These are phyloP conservation scores for Biscogniauxia sp. DNA, from an alignment of 2,329 filamentous ascomycete genomes.

Conservation along the genomic window DNA sequence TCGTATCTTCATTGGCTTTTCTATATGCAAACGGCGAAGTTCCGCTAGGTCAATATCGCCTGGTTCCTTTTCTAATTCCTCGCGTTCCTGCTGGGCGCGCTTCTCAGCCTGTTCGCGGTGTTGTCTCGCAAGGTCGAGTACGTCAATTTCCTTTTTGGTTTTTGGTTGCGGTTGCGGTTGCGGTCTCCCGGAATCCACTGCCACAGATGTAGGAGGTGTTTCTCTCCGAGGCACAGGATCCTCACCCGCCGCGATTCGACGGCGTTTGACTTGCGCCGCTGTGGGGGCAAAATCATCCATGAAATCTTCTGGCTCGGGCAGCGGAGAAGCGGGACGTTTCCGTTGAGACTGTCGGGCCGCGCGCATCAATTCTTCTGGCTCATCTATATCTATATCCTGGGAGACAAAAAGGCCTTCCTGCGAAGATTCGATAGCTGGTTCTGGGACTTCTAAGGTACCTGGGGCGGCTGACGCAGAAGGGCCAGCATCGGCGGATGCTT, in stretches of 20 bases:
- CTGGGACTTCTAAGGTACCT: slow-evolving; percentile 2
- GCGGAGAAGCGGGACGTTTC: slow-evolving; percentile 46
- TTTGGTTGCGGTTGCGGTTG: slow-evolving; percentile 32
- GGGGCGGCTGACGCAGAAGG: slow-evolving; percentile 4
- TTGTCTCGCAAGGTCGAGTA: slow-evolving; percentile 64
- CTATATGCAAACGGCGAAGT: slow-evolving; percentile 70
- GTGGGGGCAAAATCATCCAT: slow-evolving; percentile 75
- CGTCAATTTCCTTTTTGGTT: slow-evolving; percentile 61
- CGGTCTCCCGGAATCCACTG: slow-evolving; percentile 35
- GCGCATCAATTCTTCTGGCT: slow-evolving; percentile 21
- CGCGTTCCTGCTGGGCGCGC: slow-evolving; percentile 51
- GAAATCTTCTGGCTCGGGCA: slow-evolving; percentile 50
- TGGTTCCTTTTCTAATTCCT: slow-evolving; percentile 49
- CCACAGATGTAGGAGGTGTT: slow-evolving; percentile 25
- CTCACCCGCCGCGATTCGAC: slow-evolving; percentile 61
- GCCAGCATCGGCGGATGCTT: slow-evolving; percentile 19
- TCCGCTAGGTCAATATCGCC: slow-evolving; percentile 70
- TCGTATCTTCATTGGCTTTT: slow-evolving; percentile 72
- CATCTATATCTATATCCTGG: slow-evolving; percentile 39
- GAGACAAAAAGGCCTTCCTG: slow-evolving; percentile 55
- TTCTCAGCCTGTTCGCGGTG: slow-evolving; percentile 66
- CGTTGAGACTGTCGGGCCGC: slow-evolving; percentile 32
- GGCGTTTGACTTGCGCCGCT: slow-evolving; percentile 75
- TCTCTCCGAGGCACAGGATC: slow-evolving; percentile 40
- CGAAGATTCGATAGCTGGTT: slow-evolving; percentile 32